A percentile compares a stretch with the other conserved stretches of the same genome.
Conservation (phyloP, 2,329 filamentous ascomycete species). For the Furcasterigmium sp. region DNA sequence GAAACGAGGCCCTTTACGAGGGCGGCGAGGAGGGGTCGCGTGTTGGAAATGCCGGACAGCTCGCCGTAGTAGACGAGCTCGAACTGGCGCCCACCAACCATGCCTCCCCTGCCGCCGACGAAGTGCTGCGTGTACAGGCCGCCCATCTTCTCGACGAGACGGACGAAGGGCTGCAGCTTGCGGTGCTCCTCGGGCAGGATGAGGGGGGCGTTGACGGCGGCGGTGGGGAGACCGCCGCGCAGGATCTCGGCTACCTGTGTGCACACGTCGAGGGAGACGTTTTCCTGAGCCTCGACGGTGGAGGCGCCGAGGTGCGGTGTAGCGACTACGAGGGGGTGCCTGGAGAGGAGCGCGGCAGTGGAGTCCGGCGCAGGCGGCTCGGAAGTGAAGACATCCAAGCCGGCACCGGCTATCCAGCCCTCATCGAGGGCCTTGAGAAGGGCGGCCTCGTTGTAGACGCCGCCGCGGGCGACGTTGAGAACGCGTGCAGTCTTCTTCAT, state of each 20-base stretch:
- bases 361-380: slow-evolving; percentile 59
- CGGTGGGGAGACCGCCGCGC: slow-evolving; percentile 65
- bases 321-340: slow-evolving; percentile 66
- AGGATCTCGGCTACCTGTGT: slow-evolving; percentile 73
- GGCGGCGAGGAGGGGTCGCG: slow-evolving; percentile 72
- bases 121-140: slow-evolving; percentile 75
- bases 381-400: slow-evolving; percentile 72
- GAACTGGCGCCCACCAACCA: slow-evolving; percentile 60
- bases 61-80: slow-evolving; percentile 76
- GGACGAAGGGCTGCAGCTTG: slow-evolving; percentile 71
- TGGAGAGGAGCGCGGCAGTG: slow-evolving; percentile 56
- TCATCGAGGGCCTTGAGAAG: slow-evolving; percentile 65
- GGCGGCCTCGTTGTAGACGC: slow-evolving; percentile 73
- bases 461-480: slow-evolving; percentile 74
- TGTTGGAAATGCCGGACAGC: slow-evolving; percentile 65
- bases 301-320: slow-evolving; percentile 78
- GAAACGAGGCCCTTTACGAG: slow-evolving; percentile 71
- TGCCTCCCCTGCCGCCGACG: slow-evolving; percentile 33
- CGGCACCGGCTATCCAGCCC: slow-evolving; percentile 70
- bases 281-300: slow-evolving; percentile 79
- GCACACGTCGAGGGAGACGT: slow-evolving; percentile 78
- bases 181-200: slow-evolving; percentile 77
- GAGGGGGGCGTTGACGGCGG: slow-evolving; percentile 74
- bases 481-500: slow-evolving; percentile 74
- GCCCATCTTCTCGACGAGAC: slow-evolving; percentile 74